These are phyloP conservation scores for Jaltomata sinuosa DNA, from an alignment of 257 asterid genomes.

Conservation along the genomic window DNA sequence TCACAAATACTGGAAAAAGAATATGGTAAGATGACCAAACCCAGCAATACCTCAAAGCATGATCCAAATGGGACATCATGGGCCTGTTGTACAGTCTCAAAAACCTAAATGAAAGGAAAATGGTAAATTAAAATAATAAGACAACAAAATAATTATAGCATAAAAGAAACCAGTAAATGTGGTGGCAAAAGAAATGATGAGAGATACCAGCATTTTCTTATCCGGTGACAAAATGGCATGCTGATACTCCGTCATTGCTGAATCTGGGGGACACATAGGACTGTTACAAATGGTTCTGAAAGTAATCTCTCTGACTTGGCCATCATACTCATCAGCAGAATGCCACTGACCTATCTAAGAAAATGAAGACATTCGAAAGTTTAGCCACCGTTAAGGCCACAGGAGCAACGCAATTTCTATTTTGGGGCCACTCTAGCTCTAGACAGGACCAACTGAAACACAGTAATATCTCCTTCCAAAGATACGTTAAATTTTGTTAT, in stretches of 20 bases:
- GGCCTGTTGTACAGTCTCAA: slow-evolving; percentile 86
- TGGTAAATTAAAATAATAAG: background rate
- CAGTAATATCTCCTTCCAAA: background rate
- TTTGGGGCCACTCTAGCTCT: background rate
- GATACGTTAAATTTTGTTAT: background rate
- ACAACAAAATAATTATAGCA: background rate
- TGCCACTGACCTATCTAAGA: slow-evolving; percentile 79
- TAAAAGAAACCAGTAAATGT: background rate
- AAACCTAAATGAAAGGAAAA: slow-evolving; percentile 37
- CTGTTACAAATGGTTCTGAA: slow-evolving; percentile 65
- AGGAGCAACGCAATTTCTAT: background rate
- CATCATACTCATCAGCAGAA: slow-evolving; percentile 71
- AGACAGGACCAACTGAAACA: background rate
- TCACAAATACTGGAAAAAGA: background rate
- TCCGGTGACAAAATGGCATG: slow-evolving; percentile 58
- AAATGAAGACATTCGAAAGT: slow-evolving; percentile 5
- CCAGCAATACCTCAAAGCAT: slow-evolving; percentile 63
- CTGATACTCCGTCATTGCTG: slow-evolving; percentile 81
- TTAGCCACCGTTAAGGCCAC: background rate
- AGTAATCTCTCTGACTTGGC: slow-evolving; percentile 77
- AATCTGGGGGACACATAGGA: slow-evolving; percentile 96
- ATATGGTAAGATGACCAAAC: background rate
- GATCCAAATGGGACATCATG: slow-evolving; percentile 96
- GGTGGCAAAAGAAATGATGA: background rate
- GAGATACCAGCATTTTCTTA: slow-evolving; percentile 56